A percentile compares a stretch with the other conserved stretches of the same genome.
phyloP scores from a whole-genome alignment of 805 yeast genomes.

The Yamadazyma kitorensis region DNA sequence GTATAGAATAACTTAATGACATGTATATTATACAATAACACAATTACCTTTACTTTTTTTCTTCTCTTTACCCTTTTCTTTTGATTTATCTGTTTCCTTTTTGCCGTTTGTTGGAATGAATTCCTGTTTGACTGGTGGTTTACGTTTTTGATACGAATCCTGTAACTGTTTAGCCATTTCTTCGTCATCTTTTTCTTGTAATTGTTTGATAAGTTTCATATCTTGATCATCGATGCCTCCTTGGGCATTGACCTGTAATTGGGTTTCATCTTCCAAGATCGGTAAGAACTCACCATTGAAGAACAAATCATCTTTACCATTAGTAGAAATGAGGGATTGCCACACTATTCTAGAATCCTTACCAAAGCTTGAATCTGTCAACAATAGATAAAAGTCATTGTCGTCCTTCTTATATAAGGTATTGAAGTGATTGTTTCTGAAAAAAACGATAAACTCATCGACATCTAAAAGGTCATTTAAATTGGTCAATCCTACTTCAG shows the following conservation, averaged over 20 bases:
- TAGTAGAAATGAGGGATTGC: conserved; percentile 69
- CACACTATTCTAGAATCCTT: conserved; percentile 60
- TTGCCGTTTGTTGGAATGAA: too few species aligned
- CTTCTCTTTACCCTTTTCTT: conserved; percentile 9
- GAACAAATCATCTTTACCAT: conserved; percentile 69
- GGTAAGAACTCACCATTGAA: conserved; percentile 65
- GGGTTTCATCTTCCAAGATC: conserved; percentile 23
- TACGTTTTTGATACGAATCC: conserved; percentile 22
- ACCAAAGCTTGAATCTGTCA: conserved; percentile 71
- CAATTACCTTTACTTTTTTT: conserved; percentile 20
- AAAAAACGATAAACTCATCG: conserved; percentile 65
- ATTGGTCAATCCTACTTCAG: conserved; percentile 58
- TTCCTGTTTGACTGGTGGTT: conserved; percentile 3
- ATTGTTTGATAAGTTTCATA: conserved; percentile 38
- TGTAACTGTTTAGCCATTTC: conserved; percentile 47
- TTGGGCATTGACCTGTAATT: too few species aligned
- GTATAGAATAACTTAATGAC: conserved; percentile 1
- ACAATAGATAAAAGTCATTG: conserved; percentile 54
- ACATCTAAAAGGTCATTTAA: conserved; percentile 44
- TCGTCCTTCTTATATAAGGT: conserved; percentile 58
- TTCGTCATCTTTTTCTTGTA: conserved; percentile 60
- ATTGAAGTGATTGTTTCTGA: conserved; percentile 86
- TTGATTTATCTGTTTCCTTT: conserved; percentile 2
- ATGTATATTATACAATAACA: conserved; percentile 18
- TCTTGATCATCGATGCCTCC: conserved; percentile 17